Evolutionary conservation across 345 rosid genomes (phyloP).

Genomic region (Eucalyptus tenuipes): DNA sequence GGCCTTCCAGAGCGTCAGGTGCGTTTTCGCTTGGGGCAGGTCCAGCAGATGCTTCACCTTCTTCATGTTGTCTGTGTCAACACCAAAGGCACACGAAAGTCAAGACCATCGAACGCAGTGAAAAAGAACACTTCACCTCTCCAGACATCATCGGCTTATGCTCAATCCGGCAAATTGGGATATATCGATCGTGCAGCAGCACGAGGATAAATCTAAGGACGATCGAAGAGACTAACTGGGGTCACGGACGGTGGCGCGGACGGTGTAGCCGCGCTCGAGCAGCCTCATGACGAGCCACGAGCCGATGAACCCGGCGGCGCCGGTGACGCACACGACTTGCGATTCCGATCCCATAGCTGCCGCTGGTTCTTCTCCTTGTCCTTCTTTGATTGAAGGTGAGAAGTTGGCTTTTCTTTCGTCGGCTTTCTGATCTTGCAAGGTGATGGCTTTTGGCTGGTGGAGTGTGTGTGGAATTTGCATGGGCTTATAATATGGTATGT

Average conservation of each 20-base stretch:
- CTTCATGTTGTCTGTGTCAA: conserved; percentile 32
- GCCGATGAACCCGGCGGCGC: conserved; percentile 82
- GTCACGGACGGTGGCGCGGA: conserved; percentile 85
- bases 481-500: neutral
- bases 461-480: neutral
- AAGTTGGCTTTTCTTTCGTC: neutral
- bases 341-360: neutral
- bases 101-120: neutral
- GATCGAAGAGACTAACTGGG: conserved; percentile 26
- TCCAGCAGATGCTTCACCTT: conserved; percentile 78
- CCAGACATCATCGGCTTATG: neutral
- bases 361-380: neutral
- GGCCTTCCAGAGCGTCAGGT: conserved; percentile 75
- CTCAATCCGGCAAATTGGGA: neutral
- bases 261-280: conserved; percentile 58
- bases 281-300: conserved; percentile 92
- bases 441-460: neutral
- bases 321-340: conserved; percentile 68
- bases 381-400: neutral
- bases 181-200: neutral
- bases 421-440: neutral
- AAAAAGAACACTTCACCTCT: neutral
- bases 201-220: too few relatives aligned
- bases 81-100: neutral
- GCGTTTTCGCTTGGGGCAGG: conserved; percentile 54